phyloP scores from a whole-genome alignment of 805 yeast species.

The Pichia phayaonensis region DNA sequence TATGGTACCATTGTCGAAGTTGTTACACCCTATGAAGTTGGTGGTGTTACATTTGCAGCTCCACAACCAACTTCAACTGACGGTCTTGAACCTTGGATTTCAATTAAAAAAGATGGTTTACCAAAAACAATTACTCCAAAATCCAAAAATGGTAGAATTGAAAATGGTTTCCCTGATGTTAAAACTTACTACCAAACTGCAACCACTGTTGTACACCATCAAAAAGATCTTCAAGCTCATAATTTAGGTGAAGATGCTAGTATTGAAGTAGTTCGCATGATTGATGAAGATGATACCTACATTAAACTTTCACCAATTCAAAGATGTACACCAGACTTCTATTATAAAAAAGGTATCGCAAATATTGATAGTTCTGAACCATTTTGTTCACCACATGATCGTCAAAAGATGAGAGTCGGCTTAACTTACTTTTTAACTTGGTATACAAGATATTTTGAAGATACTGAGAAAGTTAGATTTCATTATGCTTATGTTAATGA shows the following conservation, averaged over 20 bases:
- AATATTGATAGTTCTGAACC: constrained; percentile 57
- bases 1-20: constrained; percentile 48
- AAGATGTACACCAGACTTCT: constrained; percentile 78
- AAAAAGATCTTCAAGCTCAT: constrained; percentile 63
- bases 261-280: constrained; percentile 45
- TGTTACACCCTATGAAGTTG: constrained; percentile 56
- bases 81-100: constrained; percentile 74
- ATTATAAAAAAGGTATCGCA: constrained; percentile 55
- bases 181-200: constrained; percentile 72
- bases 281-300: constrained; percentile 69
- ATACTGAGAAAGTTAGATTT: constrained; percentile 52
- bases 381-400: constrained; percentile 77
- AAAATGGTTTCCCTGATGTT: constrained; percentile 62
- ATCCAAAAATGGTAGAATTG: constrained; percentile 61
- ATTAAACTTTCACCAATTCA: constrained; percentile 67
- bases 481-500: constrained; percentile 64
- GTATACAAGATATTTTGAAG: constrained; percentile 63
- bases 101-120: constrained; percentile 65
- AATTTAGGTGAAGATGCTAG: constrained; percentile 58
- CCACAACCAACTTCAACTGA: constrained; percentile 62
- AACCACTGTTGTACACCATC: constrained; percentile 45
- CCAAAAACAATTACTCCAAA: constrained; percentile 78
- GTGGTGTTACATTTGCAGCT: constrained; percentile 54
- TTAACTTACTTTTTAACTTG: constrained; percentile 71
- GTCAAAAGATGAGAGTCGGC: constrained; percentile 47